phyloP scores from a whole-genome alignment of 164 flowering plant genomes.

The Nymphaea thermarum region DNA sequence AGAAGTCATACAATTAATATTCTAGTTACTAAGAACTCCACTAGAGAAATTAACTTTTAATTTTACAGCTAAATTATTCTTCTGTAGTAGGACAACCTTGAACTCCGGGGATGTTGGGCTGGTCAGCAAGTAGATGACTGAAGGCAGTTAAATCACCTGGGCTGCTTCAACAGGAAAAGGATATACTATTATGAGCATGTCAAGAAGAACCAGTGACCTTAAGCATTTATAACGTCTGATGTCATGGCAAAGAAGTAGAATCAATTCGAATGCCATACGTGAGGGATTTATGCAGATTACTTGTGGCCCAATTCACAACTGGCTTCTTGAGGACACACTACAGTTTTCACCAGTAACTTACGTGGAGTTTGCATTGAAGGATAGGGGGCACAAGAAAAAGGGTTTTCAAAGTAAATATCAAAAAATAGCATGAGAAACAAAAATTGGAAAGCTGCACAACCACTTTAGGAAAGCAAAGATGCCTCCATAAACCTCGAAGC shows the following conservation, averaged over 20 bases:
- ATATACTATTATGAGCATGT: background rate
- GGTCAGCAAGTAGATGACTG: conserved; percentile 66
- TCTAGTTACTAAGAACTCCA: background rate
- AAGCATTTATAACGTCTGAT: background rate
- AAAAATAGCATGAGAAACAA: too few relatives aligned
- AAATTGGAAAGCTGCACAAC: too few relatives aligned
- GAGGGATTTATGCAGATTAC: background rate
- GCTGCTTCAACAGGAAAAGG: conserved; percentile 19
- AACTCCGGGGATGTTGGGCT: conserved; percentile 71
- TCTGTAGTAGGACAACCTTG: conserved; percentile 34
- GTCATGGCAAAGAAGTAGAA: background rate
- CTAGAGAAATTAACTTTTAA: background rate
- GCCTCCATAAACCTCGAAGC: too few relatives aligned
- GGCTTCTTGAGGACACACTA: too few relatives aligned
- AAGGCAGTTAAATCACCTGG: conserved; percentile 48
- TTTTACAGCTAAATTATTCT: too few relatives aligned
- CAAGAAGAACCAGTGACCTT: background rate
- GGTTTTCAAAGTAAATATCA: too few relatives aligned
- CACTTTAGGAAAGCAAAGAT: too few relatives aligned
- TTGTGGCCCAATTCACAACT: background rate
- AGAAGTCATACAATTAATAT: too few relatives aligned
- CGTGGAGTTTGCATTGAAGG: too few relatives aligned
- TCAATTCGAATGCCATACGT: background rate
- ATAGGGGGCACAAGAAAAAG: too few relatives aligned
- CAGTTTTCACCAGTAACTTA: too few relatives aligned